Evolutionary conservation across 139 green algal genomes (phyloP).

Genomic region (Chlamydomonas asymmetrica): DNA sequence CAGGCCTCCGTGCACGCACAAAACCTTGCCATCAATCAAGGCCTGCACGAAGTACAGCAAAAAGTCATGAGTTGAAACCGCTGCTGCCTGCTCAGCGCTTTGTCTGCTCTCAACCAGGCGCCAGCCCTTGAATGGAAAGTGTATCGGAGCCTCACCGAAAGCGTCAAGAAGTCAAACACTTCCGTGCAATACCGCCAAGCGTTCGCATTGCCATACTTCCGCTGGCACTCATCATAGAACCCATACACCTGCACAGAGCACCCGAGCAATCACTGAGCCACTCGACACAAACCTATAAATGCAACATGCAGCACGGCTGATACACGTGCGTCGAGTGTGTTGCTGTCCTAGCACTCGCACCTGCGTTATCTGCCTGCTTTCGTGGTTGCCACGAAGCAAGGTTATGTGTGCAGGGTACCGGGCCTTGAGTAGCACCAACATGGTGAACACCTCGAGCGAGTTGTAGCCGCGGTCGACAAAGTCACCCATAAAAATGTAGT

Average conservation of each 20-base stretch:
- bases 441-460: conserved; percentile 96
- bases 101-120: background rate
- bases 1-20: conserved; percentile 97
- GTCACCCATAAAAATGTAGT: conserved; percentile 99
- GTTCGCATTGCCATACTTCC: conserved; percentile 97
- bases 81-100: background rate
- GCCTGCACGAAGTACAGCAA: conserved; percentile 59
- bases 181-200: conserved; percentile 99
- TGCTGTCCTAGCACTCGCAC: no score
- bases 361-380: conserved; percentile 99
- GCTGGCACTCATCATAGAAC: conserved; percentile 99
- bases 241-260: conserved; percentile 85
- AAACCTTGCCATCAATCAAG: conserved; percentile 90
- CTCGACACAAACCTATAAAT: background rate
- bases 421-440: conserved; percentile 97
- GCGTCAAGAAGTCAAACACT: conserved; percentile 97
- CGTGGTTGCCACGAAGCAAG: conserved; percentile 97
- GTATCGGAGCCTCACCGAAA: conserved; percentile 47
- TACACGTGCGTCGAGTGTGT: no score
- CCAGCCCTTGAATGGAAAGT: background rate
- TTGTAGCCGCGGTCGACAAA: conserved; percentile 99
- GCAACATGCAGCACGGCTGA: background rate
- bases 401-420: conserved; percentile 94
- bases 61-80: no score
- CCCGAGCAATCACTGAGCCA: background rate